Evolutionary conservation across 1,139 yeast genomes (phyloP), one percentile per base, ranked within the genome.

Genomic region (Nakaseomyces kungkrabaensis): DNA sequence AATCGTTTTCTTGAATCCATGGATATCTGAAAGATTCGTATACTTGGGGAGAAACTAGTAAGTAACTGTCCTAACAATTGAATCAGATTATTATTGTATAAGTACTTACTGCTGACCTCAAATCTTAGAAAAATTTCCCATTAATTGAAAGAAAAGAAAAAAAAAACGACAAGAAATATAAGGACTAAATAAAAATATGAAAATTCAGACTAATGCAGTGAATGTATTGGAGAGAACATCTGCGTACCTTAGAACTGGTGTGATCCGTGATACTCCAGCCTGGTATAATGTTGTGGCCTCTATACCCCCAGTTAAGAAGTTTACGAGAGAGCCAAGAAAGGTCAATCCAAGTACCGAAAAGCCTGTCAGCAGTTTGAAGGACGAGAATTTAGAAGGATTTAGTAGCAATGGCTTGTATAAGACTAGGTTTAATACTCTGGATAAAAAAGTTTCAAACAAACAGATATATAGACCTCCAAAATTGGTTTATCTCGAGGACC

Each of bases 261-360:
- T 83, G 37, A 72, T 86, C 51, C 72, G 69, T 38, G 69, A 76
- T 34, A 85, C 85, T 59, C 97, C 97, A 3, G 82, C 82, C 0
- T 90, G 97, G 97, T 87, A 77, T 67, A 81, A 83, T 56, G 89
- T 85, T 9, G 86, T 90, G 27, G 87, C 86, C 3, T 74, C 81
- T 37, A 76, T 83, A 58, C 96, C 96, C 38, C 96, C 97, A 37
- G 72, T 76, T 47, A 77, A 75, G 53, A 80, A 81, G 59, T 75
- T 83, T 53, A 66, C 69, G 13, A 72, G 75, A 46, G 70, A 70
- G 49, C 73, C 85, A 56, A 75, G 73, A 54, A 52, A 63, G 51
- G 60, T 68, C 63, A 55, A 68, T 74, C 56, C 77, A 10, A 54
- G 61, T 4, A 63, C 54, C 5, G 57, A 56, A 25, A 51, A 49